Conservation (phyloP, 2,329 filamentous ascomycete genomes). For the Verticillium nubilum region DNA sequence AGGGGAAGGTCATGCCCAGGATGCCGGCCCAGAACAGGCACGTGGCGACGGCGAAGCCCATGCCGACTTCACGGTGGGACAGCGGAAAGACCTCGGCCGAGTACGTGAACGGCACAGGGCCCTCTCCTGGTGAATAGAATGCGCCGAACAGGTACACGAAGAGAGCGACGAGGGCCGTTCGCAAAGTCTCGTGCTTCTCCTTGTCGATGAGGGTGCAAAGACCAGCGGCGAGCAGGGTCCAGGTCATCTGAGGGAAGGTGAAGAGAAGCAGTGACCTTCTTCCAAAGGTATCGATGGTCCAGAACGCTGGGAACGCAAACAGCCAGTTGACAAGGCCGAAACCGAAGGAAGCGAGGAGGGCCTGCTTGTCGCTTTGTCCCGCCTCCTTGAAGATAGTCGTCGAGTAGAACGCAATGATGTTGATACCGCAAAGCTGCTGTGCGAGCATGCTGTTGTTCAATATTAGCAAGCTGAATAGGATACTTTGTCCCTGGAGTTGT, state of each 20-base stretch:
- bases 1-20: slow-evolving; percentile 58
- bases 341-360: slow-evolving; percentile 43
- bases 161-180: slow-evolving; percentile 44
- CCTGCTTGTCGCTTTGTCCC: slow-evolving; percentile 47
- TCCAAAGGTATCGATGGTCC: slow-evolving; percentile 46
- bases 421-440: slow-evolving; percentile 37
- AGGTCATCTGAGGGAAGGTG: slow-evolving; percentile 56
- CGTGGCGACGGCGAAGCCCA: slow-evolving; percentile 64
- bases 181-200: slow-evolving; percentile 9
- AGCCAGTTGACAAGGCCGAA: slow-evolving; percentile 54
- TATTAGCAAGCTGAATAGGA: background rate
- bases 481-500: background rate
- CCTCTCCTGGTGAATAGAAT: slow-evolving; percentile 40
- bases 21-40: slow-evolving; percentile 57
- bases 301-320: slow-evolving; percentile 52
- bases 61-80: slow-evolving; percentile 65
- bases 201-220: slow-evolving; percentile 42
- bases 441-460: background rate
- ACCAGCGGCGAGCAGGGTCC: slow-evolving; percentile 52
- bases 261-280: slow-evolving; percentile 49
- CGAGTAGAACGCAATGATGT: slow-evolving; percentile 73
- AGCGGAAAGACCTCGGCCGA: slow-evolving; percentile 66
- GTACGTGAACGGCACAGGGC: slow-evolving; percentile 63
- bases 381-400: slow-evolving; percentile 56
- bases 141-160: slow-evolving; percentile 22